These are phyloP conservation scores for Scheffersomyces stipitis DNA, from an alignment of 805 yeast species.

Conservation along the genomic window DNA sequence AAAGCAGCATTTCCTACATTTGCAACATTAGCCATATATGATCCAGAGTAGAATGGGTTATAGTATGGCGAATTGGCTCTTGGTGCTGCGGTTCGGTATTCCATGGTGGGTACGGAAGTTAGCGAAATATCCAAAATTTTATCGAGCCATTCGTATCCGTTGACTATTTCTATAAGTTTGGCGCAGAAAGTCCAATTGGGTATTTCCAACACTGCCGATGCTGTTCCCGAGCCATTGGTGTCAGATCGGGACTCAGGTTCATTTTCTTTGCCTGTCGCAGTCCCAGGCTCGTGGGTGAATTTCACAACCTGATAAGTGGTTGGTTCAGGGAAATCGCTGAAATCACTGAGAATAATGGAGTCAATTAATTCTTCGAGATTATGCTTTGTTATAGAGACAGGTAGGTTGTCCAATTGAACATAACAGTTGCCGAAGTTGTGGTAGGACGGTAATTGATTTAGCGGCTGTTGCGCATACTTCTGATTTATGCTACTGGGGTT, in stretches of 20 bases:
- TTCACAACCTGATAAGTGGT: conserved; percentile 6
- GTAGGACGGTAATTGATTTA: background rate
- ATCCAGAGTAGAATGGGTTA: too few species aligned
- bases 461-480: too few species aligned
- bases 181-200: conserved; percentile 4
- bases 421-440: too few species aligned
- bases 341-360: conserved; percentile 12
- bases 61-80: too few species aligned
- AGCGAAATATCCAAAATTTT: conserved; percentile 17
- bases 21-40: too few species aligned
- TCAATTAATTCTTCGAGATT: conserved; percentile 16
- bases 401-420: conserved; percentile 12
- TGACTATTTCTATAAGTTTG: conserved; percentile 14
- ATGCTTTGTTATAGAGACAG: conserved; percentile 8
- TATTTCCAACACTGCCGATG: background rate
- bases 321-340: conserved; percentile 1
- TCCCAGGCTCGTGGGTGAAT: conserved; percentile 1
- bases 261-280: background rate
- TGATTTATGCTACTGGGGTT: too few species aligned
- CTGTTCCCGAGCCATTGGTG: background rate
- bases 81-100: too few species aligned
- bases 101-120: too few species aligned
- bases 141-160: conserved; percentile 26
- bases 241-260: too few species aligned
- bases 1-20: too few species aligned